A percentile compares a stretch with the other conserved stretches of the same genome.
phyloP scores from a whole-genome alignment of 768 basidiomycete genomes.

The Rhizopogon rudus region DNA sequence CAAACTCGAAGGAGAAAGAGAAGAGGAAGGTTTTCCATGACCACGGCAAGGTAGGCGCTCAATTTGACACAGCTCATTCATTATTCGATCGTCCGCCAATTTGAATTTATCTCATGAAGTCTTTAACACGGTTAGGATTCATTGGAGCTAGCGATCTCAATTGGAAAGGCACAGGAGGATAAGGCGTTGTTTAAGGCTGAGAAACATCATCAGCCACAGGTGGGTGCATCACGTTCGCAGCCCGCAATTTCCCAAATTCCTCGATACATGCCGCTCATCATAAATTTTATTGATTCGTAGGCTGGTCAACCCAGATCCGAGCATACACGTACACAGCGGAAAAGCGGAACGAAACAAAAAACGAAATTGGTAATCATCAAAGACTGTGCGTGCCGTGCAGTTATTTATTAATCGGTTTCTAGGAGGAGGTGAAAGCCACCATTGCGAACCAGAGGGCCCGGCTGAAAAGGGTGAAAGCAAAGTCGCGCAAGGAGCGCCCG shows the following conservation, averaged over 20 bases:
- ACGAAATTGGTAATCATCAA: conserved; percentile 32
- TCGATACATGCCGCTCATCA: conserved; percentile 17
- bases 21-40: conserved; percentile 25
- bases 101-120: conserved; percentile 10
- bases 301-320: conserved; percentile 22
- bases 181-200: conserved; percentile 34
- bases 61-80: conserved; percentile 6
- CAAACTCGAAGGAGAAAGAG: conserved; percentile 21
- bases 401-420: conserved; percentile 10
- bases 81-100: conserved; percentile 12
- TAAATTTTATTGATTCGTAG: conserved; percentile 12
- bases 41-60: conserved; percentile 24
- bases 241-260: conserved; percentile 8
- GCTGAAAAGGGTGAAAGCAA: conserved; percentile 36
- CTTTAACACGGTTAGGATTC: conserved; percentile 34
- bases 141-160: conserved; percentile 40
- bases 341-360: conserved; percentile 23
- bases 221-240: conserved; percentile 12
- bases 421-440: conserved; percentile 40
- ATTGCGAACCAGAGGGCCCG: conserved; percentile 32
- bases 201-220: conserved; percentile 38
- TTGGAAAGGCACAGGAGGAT: conserved; percentile 42
- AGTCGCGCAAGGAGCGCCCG: conserved; percentile 20
- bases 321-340: conserved; percentile 20
- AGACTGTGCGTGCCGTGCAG: conserved; percentile 6